Percentiles rank a stretch among this genome's conserved stretches.
phyloP scores from a whole-genome alignment of 2,329 filamentous ascomycete genomes.

The Epichloe bromicola region DNA sequence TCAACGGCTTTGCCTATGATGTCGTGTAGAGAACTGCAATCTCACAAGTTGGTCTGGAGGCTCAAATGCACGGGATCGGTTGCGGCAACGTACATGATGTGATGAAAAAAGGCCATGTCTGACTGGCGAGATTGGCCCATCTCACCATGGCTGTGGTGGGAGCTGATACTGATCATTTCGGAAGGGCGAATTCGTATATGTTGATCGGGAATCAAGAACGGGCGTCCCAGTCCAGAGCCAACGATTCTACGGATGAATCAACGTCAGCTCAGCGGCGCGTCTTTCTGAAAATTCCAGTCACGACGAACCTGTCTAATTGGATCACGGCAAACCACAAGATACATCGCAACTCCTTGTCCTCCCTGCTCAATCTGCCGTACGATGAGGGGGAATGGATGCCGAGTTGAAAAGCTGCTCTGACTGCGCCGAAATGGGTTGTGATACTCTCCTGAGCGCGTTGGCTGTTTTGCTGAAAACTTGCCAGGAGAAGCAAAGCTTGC shows the following conservation, averaged over 20 bases:
- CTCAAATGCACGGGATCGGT: neutral
- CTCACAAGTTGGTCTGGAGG: neutral
- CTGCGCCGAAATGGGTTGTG: constrained; percentile 17
- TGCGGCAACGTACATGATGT: constrained; percentile 7
- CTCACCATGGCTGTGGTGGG: neutral
- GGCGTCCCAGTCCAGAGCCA: constrained; percentile 11
- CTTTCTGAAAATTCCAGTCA: no score
- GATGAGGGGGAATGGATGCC: constrained; percentile 19
- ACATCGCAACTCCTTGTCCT: constrained; percentile 15
- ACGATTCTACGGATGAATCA: constrained; percentile 8
- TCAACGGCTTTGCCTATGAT: constrained; percentile 11
- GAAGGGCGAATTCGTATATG: constrained; percentile 6
- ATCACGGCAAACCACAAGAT: constrained; percentile 19
- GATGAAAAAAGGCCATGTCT: constrained; percentile 9
- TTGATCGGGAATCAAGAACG: constrained; percentile 9
- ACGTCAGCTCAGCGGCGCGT: neutral
- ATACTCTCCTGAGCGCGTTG: constrained; percentile 20
- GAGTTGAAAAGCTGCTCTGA: constrained; percentile 20
- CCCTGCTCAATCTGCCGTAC: constrained; percentile 11
- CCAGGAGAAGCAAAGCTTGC: constrained; percentile 18
- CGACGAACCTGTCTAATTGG: constrained; percentile 15
- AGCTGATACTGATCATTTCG: neutral
- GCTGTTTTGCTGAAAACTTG: constrained; percentile 22
- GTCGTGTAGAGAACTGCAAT: constrained; percentile 9
- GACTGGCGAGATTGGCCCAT: constrained; percentile 3